These are phyloP conservation scores for Russula emetica DNA, from an alignment of 768 basidiomycete genomes.

Conservation along the genomic window DNA sequence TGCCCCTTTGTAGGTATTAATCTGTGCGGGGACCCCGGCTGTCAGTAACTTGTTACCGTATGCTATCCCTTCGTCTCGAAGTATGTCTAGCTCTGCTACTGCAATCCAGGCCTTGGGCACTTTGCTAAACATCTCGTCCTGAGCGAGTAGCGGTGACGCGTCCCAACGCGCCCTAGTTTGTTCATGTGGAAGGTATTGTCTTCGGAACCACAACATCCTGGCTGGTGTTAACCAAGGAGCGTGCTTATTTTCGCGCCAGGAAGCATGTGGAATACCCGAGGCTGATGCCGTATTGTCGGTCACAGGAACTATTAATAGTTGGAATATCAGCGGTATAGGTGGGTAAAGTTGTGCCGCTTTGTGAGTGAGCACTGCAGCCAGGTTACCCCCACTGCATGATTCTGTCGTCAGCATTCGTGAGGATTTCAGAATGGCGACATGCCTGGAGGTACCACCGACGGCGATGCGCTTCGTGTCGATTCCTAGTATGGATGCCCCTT, in stretches of 20 bases:
- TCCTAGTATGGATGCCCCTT: slow-evolving; percentile 45
- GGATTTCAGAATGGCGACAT: neutral
- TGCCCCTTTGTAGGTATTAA: slow-evolving; percentile 55
- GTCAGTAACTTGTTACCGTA: slow-evolving; percentile 55
- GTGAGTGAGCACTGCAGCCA: slow-evolving; percentile 61
- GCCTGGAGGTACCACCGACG: slow-evolving; percentile 74
- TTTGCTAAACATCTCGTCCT: slow-evolving; percentile 47
- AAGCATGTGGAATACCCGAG: slow-evolving; percentile 37
- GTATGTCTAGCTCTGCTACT: slow-evolving; percentile 61
- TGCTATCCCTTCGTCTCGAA: slow-evolving; percentile 60
- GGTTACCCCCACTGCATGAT: slow-evolving; percentile 56
- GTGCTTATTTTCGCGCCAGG: slow-evolving; percentile 55
- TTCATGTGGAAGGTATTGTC: slow-evolving; percentile 62
- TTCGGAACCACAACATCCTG: slow-evolving; percentile 72
- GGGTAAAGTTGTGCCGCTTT: slow-evolving; percentile 50
- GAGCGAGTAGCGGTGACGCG: slow-evolving; percentile 67
- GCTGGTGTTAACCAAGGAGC: slow-evolving; percentile 56
- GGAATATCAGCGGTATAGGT: slow-evolving; percentile 53
- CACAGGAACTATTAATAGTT: slow-evolving; percentile 67
- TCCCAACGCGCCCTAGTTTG: slow-evolving; percentile 62
- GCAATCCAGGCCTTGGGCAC: slow-evolving; percentile 59
- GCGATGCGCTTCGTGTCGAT: slow-evolving; percentile 54
- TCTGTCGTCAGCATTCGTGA: slow-evolving; percentile 5
- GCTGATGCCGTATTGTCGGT: slow-evolving; percentile 61
- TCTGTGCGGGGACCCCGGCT: slow-evolving; percentile 51